phyloP scores from a whole-genome alignment of 2,329 filamentous ascomycete species.

The Fusarium dimerum region DNA sequence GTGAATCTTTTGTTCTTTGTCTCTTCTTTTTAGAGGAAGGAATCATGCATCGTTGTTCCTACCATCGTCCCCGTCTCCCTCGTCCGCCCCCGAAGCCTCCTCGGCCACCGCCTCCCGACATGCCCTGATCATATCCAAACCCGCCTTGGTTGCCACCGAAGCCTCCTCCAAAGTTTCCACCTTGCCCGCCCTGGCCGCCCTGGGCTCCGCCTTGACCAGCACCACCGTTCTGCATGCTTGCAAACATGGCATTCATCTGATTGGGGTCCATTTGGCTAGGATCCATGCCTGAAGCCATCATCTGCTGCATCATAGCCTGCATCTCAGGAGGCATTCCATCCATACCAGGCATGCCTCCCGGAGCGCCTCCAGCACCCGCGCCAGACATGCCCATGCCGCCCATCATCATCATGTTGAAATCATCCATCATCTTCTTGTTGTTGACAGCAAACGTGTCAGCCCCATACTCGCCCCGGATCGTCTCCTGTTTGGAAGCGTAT shows the following conservation, averaged over 20 bases:
- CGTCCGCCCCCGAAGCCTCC: constrained; percentile 34
- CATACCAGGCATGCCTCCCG: constrained; percentile 54
- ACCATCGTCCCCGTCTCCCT: constrained; percentile 30
- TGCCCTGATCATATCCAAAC: constrained; percentile 52
- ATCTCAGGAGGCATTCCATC: constrained; percentile 67
- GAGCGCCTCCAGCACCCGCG: constrained; percentile 34
- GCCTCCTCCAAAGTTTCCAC: constrained; percentile 54
- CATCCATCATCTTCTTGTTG: constrained; percentile 78
- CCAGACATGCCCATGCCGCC: constrained; percentile 46
- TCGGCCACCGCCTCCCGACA: constrained; percentile 43
- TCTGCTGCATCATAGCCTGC: constrained; percentile 70
- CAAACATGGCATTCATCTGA: constrained; percentile 61
- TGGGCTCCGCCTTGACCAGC: constrained; percentile 34
- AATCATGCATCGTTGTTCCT: neutral
- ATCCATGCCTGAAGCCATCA: constrained; percentile 67
- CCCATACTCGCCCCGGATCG: constrained; percentile 73
- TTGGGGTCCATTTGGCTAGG: constrained; percentile 66
- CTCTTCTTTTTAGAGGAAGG: neutral
- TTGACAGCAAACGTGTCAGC: constrained; percentile 63
- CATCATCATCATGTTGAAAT: constrained; percentile 72
- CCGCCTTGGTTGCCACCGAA: constrained; percentile 55
- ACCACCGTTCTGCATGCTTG: constrained; percentile 53
- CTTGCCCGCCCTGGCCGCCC: constrained; percentile 51
- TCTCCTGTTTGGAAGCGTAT: constrained; percentile 87
- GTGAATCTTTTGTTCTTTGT: constrained; percentile 1